Conservation (phyloP, 768 basidiomycete species). For the Hygrophorus russula region DNA sequence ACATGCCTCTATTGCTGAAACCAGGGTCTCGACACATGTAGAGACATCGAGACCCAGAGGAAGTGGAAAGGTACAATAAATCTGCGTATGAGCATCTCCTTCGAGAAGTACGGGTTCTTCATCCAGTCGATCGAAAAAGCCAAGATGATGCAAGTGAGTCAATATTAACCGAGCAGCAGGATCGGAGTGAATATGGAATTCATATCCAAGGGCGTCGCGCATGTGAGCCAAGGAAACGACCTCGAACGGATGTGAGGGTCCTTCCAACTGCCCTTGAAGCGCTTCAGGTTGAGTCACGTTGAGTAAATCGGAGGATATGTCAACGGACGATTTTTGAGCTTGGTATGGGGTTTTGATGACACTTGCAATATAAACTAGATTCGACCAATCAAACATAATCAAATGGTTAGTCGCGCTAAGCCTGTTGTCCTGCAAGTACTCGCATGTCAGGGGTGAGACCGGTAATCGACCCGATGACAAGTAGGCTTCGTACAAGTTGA, state of each 20-base stretch:
- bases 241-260: slow-evolving; percentile 39
- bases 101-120: slow-evolving; percentile 23
- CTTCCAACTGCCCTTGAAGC: slow-evolving; percentile 9
- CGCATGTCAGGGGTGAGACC: slow-evolving; percentile 35
- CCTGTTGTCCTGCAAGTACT: slow-evolving; percentile 43
- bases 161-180: slow-evolving; percentile 41
- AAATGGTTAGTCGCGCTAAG: slow-evolving; percentile 27
- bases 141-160: slow-evolving; percentile 47
- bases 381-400: slow-evolving; percentile 60
- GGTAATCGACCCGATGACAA: slow-evolving; percentile 30
- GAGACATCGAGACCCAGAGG: slow-evolving; percentile 66
- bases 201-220: slow-evolving; percentile 44
- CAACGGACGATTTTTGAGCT: slow-evolving; percentile 11
- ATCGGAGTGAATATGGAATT: slow-evolving; percentile 47
- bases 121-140: slow-evolving; percentile 46
- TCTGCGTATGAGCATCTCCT: slow-evolving; percentile 19
- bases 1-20: slow-evolving; percentile 61
- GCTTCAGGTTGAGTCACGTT: slow-evolving; percentile 24
- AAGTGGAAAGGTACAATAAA: slow-evolving; percentile 50
- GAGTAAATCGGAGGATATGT: slow-evolving; percentile 32
- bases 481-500: slow-evolving; percentile 39
- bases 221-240: slow-evolving; percentile 48
- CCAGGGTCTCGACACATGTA: slow-evolving; percentile 59
- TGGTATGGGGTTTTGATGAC: slow-evolving; percentile 37
- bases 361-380: slow-evolving; percentile 50